A percentile compares a stretch with the other conserved stretches of the same genome.
These are phyloP conservation scores for Dioscorea alata DNA, from an alignment of 106 monocot genomes.

Conservation along the genomic window DNA sequence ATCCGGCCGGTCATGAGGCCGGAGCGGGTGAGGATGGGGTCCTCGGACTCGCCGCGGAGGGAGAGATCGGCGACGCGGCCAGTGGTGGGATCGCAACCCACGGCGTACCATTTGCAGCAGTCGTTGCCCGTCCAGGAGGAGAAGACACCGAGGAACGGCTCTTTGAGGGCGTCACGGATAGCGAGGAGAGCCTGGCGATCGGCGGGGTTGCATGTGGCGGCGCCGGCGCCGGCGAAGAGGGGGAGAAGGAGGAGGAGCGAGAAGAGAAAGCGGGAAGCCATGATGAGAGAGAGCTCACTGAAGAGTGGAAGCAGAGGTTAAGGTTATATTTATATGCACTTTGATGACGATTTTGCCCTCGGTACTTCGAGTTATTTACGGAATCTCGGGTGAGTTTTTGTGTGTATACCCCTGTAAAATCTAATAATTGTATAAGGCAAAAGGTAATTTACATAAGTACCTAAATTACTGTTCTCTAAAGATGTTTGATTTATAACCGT, in stretches of 20 bases:
- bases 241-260: constrained; percentile 11
- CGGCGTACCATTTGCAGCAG: constrained; percentile 87
- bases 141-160: constrained; percentile 50
- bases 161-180: constrained; percentile 38
- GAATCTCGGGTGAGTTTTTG: no score
- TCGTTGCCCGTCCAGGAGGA: constrained; percentile 43
- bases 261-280: constrained; percentile 10
- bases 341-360: neutral
- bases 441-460: no score
- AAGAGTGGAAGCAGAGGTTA: neutral
- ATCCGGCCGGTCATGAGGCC: constrained; percentile 74
- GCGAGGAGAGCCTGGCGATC: constrained; percentile 41
- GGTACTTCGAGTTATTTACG: no score
- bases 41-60: constrained; percentile 48
- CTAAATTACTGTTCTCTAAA: no score
- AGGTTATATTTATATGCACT: neutral
- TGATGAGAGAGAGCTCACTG: neutral
- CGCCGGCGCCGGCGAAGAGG: neutral
- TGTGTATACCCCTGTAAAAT: no score
- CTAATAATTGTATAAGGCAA: no score
- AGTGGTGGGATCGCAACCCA: constrained; percentile 57
- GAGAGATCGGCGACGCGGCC: constrained; percentile 46
- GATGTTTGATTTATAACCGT: no score
- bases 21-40: constrained; percentile 35
- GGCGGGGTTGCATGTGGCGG: constrained; percentile 15